Evolutionary conservation across 495 filamentous ascomycete species (phyloP), one percentile per base, ranked within the genome.

Genomic region (Cryomyces antarcticus): DNA sequence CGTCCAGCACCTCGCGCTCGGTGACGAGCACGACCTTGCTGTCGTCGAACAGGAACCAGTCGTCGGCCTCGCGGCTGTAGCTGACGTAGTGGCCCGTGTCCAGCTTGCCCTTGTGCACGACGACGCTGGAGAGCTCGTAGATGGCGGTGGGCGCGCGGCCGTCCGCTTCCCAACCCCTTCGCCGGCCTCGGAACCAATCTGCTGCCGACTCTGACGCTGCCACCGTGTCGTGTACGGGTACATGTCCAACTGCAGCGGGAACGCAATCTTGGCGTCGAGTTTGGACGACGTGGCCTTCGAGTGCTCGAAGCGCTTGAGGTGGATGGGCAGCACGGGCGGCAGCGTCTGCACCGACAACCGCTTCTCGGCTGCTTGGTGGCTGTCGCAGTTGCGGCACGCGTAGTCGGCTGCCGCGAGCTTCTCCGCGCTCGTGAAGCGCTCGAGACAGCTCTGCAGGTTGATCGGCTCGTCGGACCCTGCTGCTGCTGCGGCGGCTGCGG

Each of bases 31-130:
- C 83, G 37, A 95, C 86, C 54, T 80, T 80, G 54, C 83, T 83
- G 57, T 95, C 87, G 49, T 95, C 85, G 64, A 93, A 93, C 29
- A 74, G 67, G 55, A 87, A 85, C 87, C 87, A 95, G 72, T 88
- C 75, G 41, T 80, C 75, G 24, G 78, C 80, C 40, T 81, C 75
- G 17, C 82, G 65, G 39, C 78, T 81, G 58, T 88, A 95, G n/a
- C 73, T 77, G 46, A 82, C 74, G 57, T 95, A 95, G 54, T 95
- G 87, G 0, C 87, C 82, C 33, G 82, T 78, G 49, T 93, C 83
- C 45, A 93, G 80, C 53, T 82, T 80, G 10, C 86, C 87, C 31
- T 77, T 74, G 53, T 93, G 87, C 40, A 88, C 83, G 12, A 93
- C 75, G 4, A 89, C 87, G 41, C 78, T 80, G 34, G 82, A 68